Evolutionary conservation across 331 rosid species (phyloP).

Genomic region (Rosa hybrid): DNA sequence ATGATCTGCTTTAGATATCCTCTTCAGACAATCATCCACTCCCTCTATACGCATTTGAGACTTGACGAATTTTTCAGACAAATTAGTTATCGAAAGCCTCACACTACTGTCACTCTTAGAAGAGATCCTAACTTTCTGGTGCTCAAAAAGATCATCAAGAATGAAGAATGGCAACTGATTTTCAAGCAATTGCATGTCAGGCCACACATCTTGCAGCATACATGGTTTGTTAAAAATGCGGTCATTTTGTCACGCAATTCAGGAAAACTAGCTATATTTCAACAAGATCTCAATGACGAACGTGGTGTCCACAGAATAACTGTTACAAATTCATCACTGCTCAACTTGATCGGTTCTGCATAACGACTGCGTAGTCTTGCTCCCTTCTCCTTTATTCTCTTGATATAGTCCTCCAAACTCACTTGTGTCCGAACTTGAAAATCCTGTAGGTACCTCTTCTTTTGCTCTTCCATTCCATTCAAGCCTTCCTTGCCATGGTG

Average conservation of each 20-base stretch:
- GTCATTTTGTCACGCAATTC: neutral
- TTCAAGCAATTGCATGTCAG: no score
- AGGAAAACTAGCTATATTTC: neutral
- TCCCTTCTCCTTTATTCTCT: neutral
- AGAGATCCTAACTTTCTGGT: no score
- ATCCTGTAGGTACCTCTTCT: conserved; percentile 15
- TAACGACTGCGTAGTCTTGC: conserved; percentile 6
- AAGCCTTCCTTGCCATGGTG: conserved; percentile 10
- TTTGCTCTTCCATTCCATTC: conserved; percentile 22
- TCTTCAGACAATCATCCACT: no score
- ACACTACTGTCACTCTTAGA: no score
- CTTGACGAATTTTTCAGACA: no score
- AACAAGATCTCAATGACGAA: conserved; percentile 8
- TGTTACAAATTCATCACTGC: conserved; percentile 4
- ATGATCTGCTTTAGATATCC: no score
- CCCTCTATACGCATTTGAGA: no score
- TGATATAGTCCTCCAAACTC: neutral
- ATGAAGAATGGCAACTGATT: no score
- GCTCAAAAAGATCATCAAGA: no score
- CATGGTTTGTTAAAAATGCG: no score
- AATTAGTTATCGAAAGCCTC: no score
- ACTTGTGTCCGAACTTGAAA: neutral
- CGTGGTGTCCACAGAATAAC: conserved; percentile 30
- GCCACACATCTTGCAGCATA: no score
- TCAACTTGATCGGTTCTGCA: neutral